A percentile compares a stretch with the other conserved stretches of the same genome.
phyloP scores from a whole-genome alignment of 352 stramenopile genomes.

The Globisporangium paroecandrum region DNA sequence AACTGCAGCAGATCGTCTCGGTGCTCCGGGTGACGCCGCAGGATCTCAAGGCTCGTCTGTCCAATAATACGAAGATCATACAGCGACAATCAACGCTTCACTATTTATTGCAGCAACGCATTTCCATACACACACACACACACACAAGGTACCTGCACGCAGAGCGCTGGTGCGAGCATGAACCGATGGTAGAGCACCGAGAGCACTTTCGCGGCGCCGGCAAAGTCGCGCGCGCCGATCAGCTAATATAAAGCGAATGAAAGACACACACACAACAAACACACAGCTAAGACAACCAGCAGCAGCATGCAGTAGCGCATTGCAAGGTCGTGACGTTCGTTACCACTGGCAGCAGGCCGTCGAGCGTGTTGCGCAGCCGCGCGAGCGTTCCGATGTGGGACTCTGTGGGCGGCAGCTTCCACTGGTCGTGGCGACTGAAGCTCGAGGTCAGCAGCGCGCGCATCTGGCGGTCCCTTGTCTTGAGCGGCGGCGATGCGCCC shows the following conservation, averaged over 20 bases:
- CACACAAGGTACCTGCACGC: constrained; percentile 44
- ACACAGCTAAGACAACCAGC: neutral
- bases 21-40: constrained; percentile 51
- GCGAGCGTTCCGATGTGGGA: constrained; percentile 21
- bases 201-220: constrained; percentile 60
- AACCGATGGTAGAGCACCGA: constrained; percentile 71
- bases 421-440: constrained; percentile 54
- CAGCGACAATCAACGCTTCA: neutral
- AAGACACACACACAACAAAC: neutral
- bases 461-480: constrained; percentile 41
- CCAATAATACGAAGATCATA: neutral
- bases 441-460: constrained; percentile 23
- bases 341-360: constrained; percentile 48
- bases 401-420: constrained; percentile 32
- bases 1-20: constrained; percentile 54
- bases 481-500: constrained; percentile 19
- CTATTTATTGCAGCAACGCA: neutral
- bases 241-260: constrained; percentile 30
- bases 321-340: constrained; percentile 3
- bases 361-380: constrained; percentile 39
- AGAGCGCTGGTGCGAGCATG: constrained; percentile 45
- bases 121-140: neutral
- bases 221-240: constrained; percentile 65
- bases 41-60: constrained; percentile 73
- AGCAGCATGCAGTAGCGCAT: neutral